Evolutionary conservation across 495 filamentous ascomycete species (phyloP).

Genomic region (Lasiosphaeria ovina): DNA sequence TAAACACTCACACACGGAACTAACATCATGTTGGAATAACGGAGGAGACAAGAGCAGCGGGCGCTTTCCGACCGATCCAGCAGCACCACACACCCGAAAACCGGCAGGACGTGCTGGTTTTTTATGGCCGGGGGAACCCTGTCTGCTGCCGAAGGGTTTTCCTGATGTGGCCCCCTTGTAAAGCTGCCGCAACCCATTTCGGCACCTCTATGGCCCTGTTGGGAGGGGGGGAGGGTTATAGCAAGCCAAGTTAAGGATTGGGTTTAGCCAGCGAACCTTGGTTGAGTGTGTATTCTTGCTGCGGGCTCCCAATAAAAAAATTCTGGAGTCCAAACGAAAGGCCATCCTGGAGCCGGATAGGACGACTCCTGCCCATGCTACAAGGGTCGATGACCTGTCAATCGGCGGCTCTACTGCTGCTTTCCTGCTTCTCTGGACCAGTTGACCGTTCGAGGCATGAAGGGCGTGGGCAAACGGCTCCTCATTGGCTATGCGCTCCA

Average conservation of each 20-base stretch:
- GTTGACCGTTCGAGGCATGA: conserved; percentile 10
- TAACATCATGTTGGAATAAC: too few species aligned
- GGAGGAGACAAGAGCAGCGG: too few species aligned
- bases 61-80: background rate
- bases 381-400: conserved; percentile 23
- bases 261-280: conserved; percentile 34
- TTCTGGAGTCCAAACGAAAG: conserved; percentile 20
- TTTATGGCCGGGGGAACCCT: conserved; percentile 25
- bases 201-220: conserved; percentile 15
- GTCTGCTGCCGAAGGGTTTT: conserved; percentile 26
- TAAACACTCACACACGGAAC: too few species aligned
- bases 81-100: conserved; percentile 17
- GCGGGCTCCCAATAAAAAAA: conserved; percentile 19
- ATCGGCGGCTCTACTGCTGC: conserved; percentile 15
- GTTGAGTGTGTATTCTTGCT: conserved; percentile 22
- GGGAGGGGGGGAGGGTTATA: conserved; percentile 21
- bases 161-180: conserved; percentile 29
- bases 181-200: conserved; percentile 19
- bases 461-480: conserved; percentile 2
- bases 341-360: conserved; percentile 18
- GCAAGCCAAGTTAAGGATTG: conserved; percentile 15
- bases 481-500: conserved; percentile 16
- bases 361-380: conserved; percentile 16
- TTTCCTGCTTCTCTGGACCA: conserved; percentile 5
- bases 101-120: conserved; percentile 10